A percentile compares a stretch with the other conserved stretches of the same genome.
phyloP scores from a whole-genome alignment of 345 rosid species.

The Mercurialis annua region DNA sequence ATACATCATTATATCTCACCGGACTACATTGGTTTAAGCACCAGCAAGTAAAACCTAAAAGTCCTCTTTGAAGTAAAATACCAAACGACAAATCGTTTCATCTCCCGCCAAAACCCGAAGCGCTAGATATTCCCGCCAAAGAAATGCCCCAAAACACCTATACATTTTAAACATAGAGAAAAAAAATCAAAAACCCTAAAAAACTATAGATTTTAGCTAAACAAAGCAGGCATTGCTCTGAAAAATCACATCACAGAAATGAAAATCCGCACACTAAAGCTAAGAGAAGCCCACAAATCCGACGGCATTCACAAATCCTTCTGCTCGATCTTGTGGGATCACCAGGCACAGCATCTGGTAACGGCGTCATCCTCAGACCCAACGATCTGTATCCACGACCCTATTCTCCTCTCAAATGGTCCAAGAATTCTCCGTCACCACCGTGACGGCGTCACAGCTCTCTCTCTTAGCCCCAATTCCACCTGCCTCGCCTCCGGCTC shows the following conservation, averaged over 20 bases:
- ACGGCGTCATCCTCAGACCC: conserved; percentile 87
- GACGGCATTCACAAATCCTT: conserved; percentile 30
- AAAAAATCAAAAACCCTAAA: neutral
- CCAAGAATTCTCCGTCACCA: conserved; percentile 85
- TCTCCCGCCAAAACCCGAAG: conserved; percentile 23
- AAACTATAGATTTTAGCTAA: no score
- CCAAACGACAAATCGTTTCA: no score
- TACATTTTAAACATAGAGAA: neutral
- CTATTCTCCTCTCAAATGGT: conserved; percentile 52
- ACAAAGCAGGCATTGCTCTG: no score
- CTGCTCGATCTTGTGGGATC: conserved; percentile 92
- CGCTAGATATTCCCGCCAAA: conserved; percentile 20
- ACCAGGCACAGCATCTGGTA: conserved; percentile 61
- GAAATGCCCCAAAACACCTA: neutral
- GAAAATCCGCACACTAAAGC: conserved; percentile 78
- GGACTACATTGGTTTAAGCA: no score
- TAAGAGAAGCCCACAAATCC: conserved; percentile 76
- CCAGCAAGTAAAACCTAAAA: no score
- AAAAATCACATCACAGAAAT: conserved; percentile 43
- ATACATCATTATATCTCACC: no score
- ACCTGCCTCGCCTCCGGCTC: conserved; percentile 96
- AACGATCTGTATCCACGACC: conserved; percentile 67
- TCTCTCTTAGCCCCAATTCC: conserved; percentile 82
- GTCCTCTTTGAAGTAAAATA: no score
- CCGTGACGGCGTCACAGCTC: conserved; percentile 84